Evolutionary conservation across 2,329 filamentous ascomycete species (phyloP), one percentile per base, ranked within the genome.

Genomic region (Colletotrichum viniferum): DNA sequence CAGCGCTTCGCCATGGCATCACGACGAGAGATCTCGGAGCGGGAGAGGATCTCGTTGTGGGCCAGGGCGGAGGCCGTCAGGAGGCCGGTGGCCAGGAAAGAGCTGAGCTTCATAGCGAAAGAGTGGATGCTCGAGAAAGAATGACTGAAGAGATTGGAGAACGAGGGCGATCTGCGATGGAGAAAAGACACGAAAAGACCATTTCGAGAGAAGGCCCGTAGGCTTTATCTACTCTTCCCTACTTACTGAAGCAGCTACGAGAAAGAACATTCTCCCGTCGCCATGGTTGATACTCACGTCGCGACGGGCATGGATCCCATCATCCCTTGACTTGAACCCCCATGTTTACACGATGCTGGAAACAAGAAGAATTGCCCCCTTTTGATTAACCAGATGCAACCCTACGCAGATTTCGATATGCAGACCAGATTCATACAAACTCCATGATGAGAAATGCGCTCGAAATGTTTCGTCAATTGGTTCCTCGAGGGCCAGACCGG

Each of bases 1-100:
- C 70, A 73, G 9, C 70, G 63, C 56, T 67, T 69, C 13, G 70
- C 34, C 16, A 73, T 65, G 38, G 60, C 66, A 7, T 55, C 58
- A 18, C 70, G 70, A 9, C 70, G 70, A 10, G 64, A 56, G n/a
- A 73, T 69, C 64, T 73, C 70, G 4, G 70, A 61, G 28, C 66
- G 70, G 18, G 63, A 68, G 32, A 63, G 24, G 14, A 64, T n/a
- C 26, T 73, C 24, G 69, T 89, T 84, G 74, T 91, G 87, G 21
- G 87, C 87, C 14, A 55, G n/a, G 16, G 58, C 67, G 26, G 56
- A 14, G 48, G 56, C 61, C 52, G 61, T n/a, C 14, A 74, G 60
- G 6, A 74, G 58, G n/a, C 48, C 67, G 5, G 71, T 30, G 10
- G 70, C 38, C 21, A 73, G 28, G 16, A 73, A 69, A 2, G 3